Base-by-base conservation (phyloP, 192 early-diverging fungal genomes). In the Ramicandelaber brevisporus region DNA sequence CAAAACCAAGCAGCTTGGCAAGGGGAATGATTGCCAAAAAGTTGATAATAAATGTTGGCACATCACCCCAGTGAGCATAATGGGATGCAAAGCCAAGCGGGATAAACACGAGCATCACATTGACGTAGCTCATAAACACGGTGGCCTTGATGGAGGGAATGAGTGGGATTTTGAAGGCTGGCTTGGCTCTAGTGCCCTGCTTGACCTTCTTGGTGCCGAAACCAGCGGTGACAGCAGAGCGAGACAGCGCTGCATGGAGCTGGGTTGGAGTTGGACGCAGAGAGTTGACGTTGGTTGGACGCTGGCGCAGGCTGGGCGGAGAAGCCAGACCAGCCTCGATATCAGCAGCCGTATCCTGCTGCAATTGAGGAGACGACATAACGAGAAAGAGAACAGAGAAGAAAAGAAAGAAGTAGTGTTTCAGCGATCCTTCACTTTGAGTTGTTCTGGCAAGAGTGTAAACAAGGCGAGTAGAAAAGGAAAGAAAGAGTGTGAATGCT, bases 11-110 rank as follows among this genome's bases (percentile, higher is more conserved):
- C 30, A 96, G 54, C 50, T 79, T 74, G 5, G 84, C 87, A 21
- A 89, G 55, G 5, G 82, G 81, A 14, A 96, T 53, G 36, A 90
- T 78, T 14, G 80, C 82, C 25, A 81, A 37, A 26, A 87, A 84
- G 50, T 90, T 90, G 28, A 86, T 46, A 20, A 71, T 28, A 51
- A 95, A 95, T 10, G 61, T 46, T 10, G 55, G 37, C 4, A 65
- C 52, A 6, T 69, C 63, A 14, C 50, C 36, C 80, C 78, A 86
- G 6, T 43, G 22, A n/a, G 77, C 31, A 18, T 53, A 45, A 27
- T 57, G 42, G 14, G 77, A 57, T 7, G 66, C 15, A 27, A 82
- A 68, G 9, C 78, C 88, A 12, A 90, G 37, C 2, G 88, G 88
- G 11, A 78, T 53, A 41, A 86, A 71, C 4, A 81, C 33, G 2